Percentiles rank a stretch among this genome's conserved stretches.
Conservation (phyloP, 2,329 filamentous ascomycete species). For the Aspergillus sergii region DNA sequence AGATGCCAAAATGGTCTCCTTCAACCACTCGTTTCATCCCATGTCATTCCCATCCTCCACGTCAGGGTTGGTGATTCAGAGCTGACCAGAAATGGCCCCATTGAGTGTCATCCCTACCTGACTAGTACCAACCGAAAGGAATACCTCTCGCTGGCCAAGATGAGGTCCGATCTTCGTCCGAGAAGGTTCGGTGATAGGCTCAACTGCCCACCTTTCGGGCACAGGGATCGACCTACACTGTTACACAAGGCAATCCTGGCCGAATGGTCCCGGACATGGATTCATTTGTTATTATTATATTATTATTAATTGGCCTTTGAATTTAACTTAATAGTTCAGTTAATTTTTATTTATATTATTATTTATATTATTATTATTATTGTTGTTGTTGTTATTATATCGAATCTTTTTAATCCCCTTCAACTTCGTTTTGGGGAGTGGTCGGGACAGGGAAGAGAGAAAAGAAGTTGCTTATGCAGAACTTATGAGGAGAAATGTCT, state of each 20-base stretch:
- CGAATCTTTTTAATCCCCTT: neutral
- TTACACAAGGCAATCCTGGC: conserved; percentile 5
- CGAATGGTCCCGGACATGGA: conserved; percentile 1
- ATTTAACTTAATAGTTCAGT: neutral
- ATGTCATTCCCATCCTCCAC: neutral
- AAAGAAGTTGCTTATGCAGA: neutral
- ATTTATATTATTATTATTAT: neutral
- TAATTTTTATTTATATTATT: neutral
- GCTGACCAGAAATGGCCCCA: neutral
- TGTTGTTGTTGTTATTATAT: neutral
- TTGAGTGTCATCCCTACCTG: neutral
- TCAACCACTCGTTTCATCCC: neutral
- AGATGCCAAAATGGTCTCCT: neutral
- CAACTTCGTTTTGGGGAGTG: neutral
- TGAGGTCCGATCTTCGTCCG: conserved; percentile 4
- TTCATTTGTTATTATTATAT: neutral
- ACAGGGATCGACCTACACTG: neutral
- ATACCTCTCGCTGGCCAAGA: neutral
- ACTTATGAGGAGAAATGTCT: neutral
- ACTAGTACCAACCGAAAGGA: neutral
- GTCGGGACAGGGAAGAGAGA: neutral
- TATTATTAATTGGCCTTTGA: neutral
- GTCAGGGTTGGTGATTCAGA: conserved; percentile 1
- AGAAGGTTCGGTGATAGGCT: conserved; percentile 4
- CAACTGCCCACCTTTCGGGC: neutral